phyloP scores from a whole-genome alignment of 139 green algal genomes.

The Closterium sp. region DNA sequence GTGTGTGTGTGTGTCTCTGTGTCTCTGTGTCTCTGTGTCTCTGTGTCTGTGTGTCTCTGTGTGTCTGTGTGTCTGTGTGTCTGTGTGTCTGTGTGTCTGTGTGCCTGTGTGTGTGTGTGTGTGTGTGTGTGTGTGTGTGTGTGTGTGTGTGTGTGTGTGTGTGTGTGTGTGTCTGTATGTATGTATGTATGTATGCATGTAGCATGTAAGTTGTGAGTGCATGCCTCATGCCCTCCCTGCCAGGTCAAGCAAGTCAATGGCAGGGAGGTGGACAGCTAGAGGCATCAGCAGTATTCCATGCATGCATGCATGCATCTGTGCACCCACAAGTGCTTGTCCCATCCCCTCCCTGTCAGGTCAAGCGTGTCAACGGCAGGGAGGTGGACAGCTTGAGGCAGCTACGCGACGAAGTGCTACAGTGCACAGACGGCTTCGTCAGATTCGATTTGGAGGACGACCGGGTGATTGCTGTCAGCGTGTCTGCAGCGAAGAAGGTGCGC shows the following conservation, averaged over 20 bases:
- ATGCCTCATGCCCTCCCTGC: neutral
- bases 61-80: no score
- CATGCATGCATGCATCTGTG: neutral
- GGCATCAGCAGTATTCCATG: neutral
- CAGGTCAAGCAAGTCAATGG: neutral
- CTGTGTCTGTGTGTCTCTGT: no score
- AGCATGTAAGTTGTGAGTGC: neutral
- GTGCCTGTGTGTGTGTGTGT: no score
- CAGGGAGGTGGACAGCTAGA: neutral
- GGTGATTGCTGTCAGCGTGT: conserved; percentile 61
- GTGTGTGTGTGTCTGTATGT: no score
- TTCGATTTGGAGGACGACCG: conserved; percentile 69
- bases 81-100: no score
- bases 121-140: no score
- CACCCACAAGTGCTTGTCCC: conserved; percentile 8
- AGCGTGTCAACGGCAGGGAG: conserved; percentile 35
- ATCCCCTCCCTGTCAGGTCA: neutral
- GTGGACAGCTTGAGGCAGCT: conserved; percentile 30
- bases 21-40: no score
- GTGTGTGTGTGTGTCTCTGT: no score
- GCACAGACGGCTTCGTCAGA: conserved; percentile 32
- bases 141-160: no score
- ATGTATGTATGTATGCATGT: no score
- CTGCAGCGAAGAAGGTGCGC: conserved; percentile 19
- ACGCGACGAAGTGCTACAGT: neutral